Conservation (phyloP, 441 rosid genomes). For the Mallotus repandus region DNA sequence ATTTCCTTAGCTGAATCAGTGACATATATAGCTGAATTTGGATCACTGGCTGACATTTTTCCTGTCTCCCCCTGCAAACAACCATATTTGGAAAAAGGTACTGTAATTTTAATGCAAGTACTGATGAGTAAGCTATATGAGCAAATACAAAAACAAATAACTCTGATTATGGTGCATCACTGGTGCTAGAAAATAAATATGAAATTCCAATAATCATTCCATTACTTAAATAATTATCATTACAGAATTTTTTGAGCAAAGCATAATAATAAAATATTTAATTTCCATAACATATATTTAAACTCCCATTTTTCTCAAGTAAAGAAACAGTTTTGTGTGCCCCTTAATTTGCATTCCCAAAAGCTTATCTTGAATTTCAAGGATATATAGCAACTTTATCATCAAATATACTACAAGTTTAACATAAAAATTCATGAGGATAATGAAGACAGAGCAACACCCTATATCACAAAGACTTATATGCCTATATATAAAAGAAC, state of each 20-base stretch:
- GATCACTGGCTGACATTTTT: conserved; percentile 98
- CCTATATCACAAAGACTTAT: background rate
- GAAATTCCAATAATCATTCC: background rate
- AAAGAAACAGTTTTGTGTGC: background rate
- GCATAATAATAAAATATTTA: background rate
- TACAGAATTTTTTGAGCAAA: background rate
- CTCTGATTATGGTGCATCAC: background rate
- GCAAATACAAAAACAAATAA: background rate
- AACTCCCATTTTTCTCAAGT: background rate
- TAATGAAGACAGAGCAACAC: background rate
- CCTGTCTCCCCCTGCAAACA: conserved; percentile 80
- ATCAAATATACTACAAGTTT: too few species aligned
- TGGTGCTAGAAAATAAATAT: background rate
- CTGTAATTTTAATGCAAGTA: background rate
- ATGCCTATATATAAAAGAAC: conserved; percentile 29
- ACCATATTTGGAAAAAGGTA: conserved; percentile 14
- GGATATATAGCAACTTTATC: background rate
- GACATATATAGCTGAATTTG: conserved; percentile 88
- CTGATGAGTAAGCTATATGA: background rate
- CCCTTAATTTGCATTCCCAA: conserved; percentile 1
- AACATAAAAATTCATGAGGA: background rate
- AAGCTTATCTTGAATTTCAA: background rate
- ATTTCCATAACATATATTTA: background rate
- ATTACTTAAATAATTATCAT: background rate
- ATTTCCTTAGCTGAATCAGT: conserved; percentile 80